Conservation (phyloP, 23 red algal genomes). For the Chondrus crispus region DNA sequence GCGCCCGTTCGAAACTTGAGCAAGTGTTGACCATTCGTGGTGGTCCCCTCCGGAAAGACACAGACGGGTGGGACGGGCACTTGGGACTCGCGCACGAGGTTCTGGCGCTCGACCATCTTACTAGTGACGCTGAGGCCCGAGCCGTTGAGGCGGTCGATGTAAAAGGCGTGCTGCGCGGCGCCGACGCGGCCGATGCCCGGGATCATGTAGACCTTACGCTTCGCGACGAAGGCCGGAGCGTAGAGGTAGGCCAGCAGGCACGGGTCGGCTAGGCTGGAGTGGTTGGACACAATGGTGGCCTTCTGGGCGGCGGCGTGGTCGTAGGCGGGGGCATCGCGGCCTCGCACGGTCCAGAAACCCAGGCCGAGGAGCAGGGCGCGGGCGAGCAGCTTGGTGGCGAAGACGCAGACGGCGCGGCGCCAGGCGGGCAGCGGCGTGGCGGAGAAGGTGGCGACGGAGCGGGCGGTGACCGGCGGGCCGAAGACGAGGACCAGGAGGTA, state of each 20-base stretch:
- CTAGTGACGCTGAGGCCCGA: slow-evolving; percentile 25
- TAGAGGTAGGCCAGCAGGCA: slow-evolving; percentile 70
- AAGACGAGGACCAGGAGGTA: slow-evolving; percentile 51
- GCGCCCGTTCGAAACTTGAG: slow-evolving; percentile 81
- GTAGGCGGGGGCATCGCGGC: slow-evolving; percentile 52
- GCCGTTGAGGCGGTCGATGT: slow-evolving; percentile 57
- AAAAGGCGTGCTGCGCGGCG: slow-evolving; percentile 64
- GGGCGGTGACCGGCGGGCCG: slow-evolving; percentile 46
- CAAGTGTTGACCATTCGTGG: slow-evolving; percentile 85
- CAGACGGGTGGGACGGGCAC: slow-evolving; percentile 60
- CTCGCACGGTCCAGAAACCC: slow-evolving; percentile 81
- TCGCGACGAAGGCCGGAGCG: slow-evolving; percentile 81
- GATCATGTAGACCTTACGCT: slow-evolving; percentile 67
- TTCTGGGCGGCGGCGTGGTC: slow-evolving; percentile 32
- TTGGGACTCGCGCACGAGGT: not conserved
- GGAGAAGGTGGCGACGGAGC: not conserved
- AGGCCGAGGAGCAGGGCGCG: slow-evolving; percentile 59
- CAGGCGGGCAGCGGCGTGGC: slow-evolving; percentile 47
- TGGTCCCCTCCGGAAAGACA: slow-evolving; percentile 99
- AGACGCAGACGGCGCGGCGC: slow-evolving; percentile 29
- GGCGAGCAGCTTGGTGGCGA: slow-evolving; percentile 21
- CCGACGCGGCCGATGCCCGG: slow-evolving; percentile 70
- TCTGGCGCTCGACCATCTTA: slow-evolving; percentile 42
- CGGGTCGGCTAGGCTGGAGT: slow-evolving; percentile 71
- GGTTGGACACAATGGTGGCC: slow-evolving; percentile 67